Percentiles rank a stretch among this genome's conserved stretches.
phyloP scores from a whole-genome alignment of 768 basidiomycete species.

The Mycena chlorophos region DNA sequence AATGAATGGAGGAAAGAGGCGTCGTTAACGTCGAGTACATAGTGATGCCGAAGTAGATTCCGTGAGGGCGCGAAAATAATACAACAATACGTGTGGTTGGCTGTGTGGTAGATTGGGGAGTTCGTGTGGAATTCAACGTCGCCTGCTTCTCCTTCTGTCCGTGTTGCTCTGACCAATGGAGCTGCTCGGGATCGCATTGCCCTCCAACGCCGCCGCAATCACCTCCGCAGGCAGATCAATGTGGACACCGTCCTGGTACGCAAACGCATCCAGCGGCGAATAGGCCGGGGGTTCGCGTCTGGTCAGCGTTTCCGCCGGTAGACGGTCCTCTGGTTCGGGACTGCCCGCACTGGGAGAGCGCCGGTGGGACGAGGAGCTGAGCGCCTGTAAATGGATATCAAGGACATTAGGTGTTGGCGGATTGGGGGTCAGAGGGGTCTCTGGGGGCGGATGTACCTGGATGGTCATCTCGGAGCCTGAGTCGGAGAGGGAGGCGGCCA shows the following conservation, averaged over 20 bases:
- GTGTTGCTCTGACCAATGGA: slow-evolving; percentile 55
- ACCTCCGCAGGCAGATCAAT: slow-evolving; percentile 92
- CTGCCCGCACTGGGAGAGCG: slow-evolving; percentile 37
- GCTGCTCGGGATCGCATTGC: slow-evolving; percentile 59
- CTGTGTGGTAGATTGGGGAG: slow-evolving; percentile 17
- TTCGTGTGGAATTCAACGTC: slow-evolving; percentile 40
- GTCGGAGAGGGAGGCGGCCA: slow-evolving; percentile 57
- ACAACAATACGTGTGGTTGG: slow-evolving; percentile 25
- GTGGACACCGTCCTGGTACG: slow-evolving; percentile 86
- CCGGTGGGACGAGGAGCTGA: slow-evolving; percentile 41
- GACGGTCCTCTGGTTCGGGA: slow-evolving; percentile 29
- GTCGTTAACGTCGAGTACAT: no score
- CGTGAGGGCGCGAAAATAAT: slow-evolving; percentile 8
- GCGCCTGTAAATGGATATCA: slow-evolving; percentile 79
- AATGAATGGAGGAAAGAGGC: background rate
- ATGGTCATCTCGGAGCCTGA: slow-evolving; percentile 68
- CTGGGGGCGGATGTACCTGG: slow-evolving; percentile 75
- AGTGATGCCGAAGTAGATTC: background rate
- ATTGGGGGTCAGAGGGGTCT: slow-evolving; percentile 76
- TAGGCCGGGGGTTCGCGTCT: slow-evolving; percentile 82
- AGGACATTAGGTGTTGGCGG: slow-evolving; percentile 83
- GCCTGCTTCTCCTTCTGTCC: slow-evolving; percentile 56
- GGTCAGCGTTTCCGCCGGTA: slow-evolving; percentile 39
- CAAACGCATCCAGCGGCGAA: slow-evolving; percentile 84
- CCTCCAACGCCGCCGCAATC: slow-evolving; percentile 86